Conservation (phyloP, 805 yeast genomes). For the Lipomyces orientalis region DNA sequence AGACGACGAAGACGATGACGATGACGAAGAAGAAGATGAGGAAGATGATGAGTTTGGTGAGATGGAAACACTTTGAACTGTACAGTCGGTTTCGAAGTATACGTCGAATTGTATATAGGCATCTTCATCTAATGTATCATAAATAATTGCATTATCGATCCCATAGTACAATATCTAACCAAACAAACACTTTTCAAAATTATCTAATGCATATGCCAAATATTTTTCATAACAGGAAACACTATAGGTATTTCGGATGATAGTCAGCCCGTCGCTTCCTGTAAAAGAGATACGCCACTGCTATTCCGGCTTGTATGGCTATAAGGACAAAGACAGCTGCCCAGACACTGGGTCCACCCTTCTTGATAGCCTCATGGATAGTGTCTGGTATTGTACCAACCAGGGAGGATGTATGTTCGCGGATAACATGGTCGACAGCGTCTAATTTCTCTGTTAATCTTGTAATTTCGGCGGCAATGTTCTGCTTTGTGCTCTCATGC, state of each 20-base stretch:
- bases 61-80: slow-evolving; percentile 11
- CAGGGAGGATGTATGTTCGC: slow-evolving; percentile 42
- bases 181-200: background rate
- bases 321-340: slow-evolving; percentile 37
- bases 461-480: slow-evolving; percentile 31
- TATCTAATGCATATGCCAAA: background rate
- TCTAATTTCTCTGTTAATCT: slow-evolving; percentile 32
- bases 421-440: slow-evolving; percentile 33
- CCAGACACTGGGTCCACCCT: slow-evolving; percentile 43
- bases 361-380: slow-evolving; percentile 38
- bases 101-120: background rate
- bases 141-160: background rate
- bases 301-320: slow-evolving; percentile 40
- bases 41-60: slow-evolving; percentile 44
- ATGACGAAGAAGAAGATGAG: slow-evolving; percentile 39
- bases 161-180: background rate
- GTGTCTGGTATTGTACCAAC: slow-evolving; percentile 41
- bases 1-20: slow-evolving; percentile 55
- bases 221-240: background rate
- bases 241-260: slow-evolving; percentile 35
- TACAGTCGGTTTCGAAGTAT: background rate
- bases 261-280: slow-evolving; percentile 36
- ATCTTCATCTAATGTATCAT: background rate
- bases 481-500: slow-evolving; percentile 34
- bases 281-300: slow-evolving; percentile 43